These are phyloP conservation scores for Cyberlindnera maclurae DNA, from an alignment of 805 yeast genomes.

Conservation along the genomic window DNA sequence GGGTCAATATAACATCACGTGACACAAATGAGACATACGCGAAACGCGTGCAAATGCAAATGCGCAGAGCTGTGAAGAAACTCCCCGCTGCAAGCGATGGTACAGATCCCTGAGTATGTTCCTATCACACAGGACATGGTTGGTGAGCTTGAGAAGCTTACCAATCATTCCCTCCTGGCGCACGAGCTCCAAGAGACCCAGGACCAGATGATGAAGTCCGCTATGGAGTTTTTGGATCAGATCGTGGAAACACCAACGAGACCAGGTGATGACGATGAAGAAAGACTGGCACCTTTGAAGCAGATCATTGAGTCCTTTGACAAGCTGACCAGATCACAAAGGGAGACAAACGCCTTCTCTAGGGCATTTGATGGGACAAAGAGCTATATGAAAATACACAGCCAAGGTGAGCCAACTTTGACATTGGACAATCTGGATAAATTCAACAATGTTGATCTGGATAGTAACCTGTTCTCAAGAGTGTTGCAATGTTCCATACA, in stretches of 20 bases:
- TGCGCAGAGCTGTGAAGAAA: too few relatives aligned
- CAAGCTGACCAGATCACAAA: slow-evolving; percentile 10
- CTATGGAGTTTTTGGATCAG: slow-evolving; percentile 11
- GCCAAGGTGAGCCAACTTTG: slow-evolving; percentile 9
- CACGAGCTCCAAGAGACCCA: slow-evolving; percentile 6
- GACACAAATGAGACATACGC: too few relatives aligned
- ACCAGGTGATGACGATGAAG: slow-evolving; percentile 3
- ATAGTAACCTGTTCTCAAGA: slow-evolving; percentile 7
- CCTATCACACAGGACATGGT: slow-evolving; percentile 4
- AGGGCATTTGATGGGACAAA: slow-evolving; percentile 12
- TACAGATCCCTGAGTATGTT: slow-evolving; percentile 8
- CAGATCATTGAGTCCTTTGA: slow-evolving; percentile 13
- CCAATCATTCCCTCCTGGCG: slow-evolving; percentile 3
- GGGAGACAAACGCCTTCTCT: slow-evolving; percentile 10
- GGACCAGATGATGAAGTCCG: slow-evolving; percentile 9
- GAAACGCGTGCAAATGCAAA: too few relatives aligned
- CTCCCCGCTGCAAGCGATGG: slow-evolving; percentile 2
- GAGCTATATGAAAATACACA: slow-evolving; percentile 1
- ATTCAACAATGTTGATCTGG: slow-evolving; percentile 2
- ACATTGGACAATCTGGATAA: slow-evolving; percentile 8
- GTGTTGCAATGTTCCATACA: too few relatives aligned
- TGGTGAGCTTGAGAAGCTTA: slow-evolving; percentile 4
- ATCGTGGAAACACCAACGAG: slow-evolving; percentile 6
- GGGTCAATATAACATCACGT: too few relatives aligned
- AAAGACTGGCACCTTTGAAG: slow-evolving; percentile 8